phyloP scores from a whole-genome alignment of 441 rosid genomes.

The Populus hybrid region DNA sequence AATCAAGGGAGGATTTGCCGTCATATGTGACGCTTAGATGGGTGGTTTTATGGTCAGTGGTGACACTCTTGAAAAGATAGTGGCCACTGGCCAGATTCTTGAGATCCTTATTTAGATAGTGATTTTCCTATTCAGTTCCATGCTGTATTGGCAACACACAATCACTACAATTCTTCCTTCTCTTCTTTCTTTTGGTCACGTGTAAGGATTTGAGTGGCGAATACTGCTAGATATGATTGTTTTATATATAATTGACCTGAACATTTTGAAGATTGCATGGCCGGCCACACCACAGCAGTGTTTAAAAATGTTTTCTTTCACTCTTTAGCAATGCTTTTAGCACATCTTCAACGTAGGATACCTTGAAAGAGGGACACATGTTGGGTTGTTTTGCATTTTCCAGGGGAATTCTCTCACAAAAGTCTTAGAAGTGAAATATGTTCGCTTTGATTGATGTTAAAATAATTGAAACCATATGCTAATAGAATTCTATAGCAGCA shows the following conservation, averaged over 20 bases:
- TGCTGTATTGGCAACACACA: background rate
- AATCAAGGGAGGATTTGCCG: background rate
- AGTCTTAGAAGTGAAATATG: slow-evolving; percentile 17
- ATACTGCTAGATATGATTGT: background rate
- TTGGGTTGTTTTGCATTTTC: slow-evolving; percentile 15
- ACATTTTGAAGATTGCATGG: background rate
- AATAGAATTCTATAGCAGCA: slow-evolving; percentile 28
- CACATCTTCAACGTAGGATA: slow-evolving; percentile 9
- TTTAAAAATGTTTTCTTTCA: background rate
- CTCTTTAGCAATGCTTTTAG: background rate
- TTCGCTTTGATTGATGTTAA: background rate
- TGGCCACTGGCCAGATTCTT: slow-evolving; percentile 15
- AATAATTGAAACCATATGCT: slow-evolving; percentile 25
- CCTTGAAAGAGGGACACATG: slow-evolving; percentile 27
- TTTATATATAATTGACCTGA: background rate
- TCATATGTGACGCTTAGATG: background rate
- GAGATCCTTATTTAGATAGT: slow-evolving; percentile 6
- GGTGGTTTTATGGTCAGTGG: background rate
- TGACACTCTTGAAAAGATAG: slow-evolving; percentile 10
- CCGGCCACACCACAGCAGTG: background rate
- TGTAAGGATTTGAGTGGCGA: slow-evolving; percentile 3
- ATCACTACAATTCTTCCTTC: background rate
- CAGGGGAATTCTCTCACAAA: slow-evolving; percentile 2
- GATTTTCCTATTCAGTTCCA: slow-evolving; percentile 9
- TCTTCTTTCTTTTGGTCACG: background rate